phyloP scores from a whole-genome alignment of 1,284 basidiomycete genomes.

The Irpex rosettiformis region DNA sequence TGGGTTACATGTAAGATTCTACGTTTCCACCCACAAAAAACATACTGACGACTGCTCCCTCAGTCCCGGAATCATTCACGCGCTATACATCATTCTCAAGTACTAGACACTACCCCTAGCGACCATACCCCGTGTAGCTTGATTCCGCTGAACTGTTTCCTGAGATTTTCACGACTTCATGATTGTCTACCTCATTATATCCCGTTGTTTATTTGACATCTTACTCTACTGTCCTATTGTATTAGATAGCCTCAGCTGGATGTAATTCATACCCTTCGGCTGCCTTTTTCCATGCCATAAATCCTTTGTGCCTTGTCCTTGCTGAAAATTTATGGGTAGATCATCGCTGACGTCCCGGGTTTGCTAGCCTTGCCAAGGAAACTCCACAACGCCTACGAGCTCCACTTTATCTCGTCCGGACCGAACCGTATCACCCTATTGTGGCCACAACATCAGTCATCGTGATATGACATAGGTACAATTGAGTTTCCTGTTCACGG shows the following conservation, averaged over 20 bases:
- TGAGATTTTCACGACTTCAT: slow-evolving; percentile 7
- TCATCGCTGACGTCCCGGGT: too few relatives aligned
- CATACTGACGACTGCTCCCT: slow-evolving; percentile 15
- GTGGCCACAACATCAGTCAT: too few relatives aligned
- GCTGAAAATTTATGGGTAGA: neutral
- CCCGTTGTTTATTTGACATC: slow-evolving; percentile 1
- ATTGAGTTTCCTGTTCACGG: too few relatives aligned
- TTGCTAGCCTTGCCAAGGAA: neutral
- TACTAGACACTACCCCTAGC: slow-evolving; percentile 26
- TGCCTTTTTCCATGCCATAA: neutral
- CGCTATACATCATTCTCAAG: slow-evolving; percentile 73
- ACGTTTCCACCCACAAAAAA: slow-evolving; percentile 12
- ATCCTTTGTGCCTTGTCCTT: neutral
- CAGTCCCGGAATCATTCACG: slow-evolving; percentile 76
- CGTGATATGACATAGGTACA: too few relatives aligned
- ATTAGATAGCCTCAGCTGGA: slow-evolving; percentile 10
- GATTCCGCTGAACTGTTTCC: neutral
- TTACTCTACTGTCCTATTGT: slow-evolving; percentile 13
- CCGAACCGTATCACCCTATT: too few relatives aligned
- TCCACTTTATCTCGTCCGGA: too few relatives aligned
- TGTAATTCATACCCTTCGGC: slow-evolving; percentile 16
- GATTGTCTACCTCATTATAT: slow-evolving; percentile 10
- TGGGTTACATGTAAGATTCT: slow-evolving; percentile 61
- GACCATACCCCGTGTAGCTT: neutral
- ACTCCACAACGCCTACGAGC: slow-evolving; percentile 8